Conservation (phyloP, 2,329 filamentous ascomycete genomes). For the Talaromyces sp. region DNA sequence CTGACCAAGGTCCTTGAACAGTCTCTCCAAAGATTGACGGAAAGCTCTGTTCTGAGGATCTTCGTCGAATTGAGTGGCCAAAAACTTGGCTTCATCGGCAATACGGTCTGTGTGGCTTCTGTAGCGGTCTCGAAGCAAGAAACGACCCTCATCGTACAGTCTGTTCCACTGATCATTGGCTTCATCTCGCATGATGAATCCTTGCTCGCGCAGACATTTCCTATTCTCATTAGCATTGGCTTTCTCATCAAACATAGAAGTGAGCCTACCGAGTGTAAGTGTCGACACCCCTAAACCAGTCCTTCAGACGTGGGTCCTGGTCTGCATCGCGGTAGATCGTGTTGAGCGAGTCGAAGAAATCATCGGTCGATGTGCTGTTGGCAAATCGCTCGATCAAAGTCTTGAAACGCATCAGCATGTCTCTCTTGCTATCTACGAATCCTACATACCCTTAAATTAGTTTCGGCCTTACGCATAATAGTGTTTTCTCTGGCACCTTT, state of each 20-base stretch:
- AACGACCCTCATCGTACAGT: slow-evolving; percentile 81
- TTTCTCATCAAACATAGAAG: too few species aligned
- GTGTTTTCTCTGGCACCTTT: slow-evolving; percentile 68
- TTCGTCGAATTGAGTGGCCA: slow-evolving; percentile 83
- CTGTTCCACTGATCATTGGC: slow-evolving; percentile 79
- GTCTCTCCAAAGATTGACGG: slow-evolving; percentile 69
- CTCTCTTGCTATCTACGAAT: slow-evolving; percentile 37
- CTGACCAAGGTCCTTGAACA: slow-evolving; percentile 87
- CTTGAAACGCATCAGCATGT: slow-evolving; percentile 57
- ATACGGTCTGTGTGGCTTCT: slow-evolving; percentile 80
- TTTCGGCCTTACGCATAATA: slow-evolving; percentile 68
- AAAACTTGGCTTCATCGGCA: slow-evolving; percentile 84
- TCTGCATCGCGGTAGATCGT: slow-evolving; percentile 86
- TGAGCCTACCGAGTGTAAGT: slow-evolving; percentile 61
- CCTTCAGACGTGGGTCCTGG: slow-evolving; percentile 76
- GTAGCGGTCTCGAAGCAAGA: slow-evolving; percentile 86
- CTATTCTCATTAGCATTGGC: slow-evolving; percentile 40
- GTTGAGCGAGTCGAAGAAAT: slow-evolving; percentile 80
- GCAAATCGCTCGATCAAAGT: slow-evolving; percentile 92
- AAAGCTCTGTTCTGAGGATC: slow-evolving; percentile 86
- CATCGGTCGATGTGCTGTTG: slow-evolving; percentile 85
- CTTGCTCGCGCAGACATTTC: slow-evolving; percentile 81
- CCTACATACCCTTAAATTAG: slow-evolving; percentile 68
- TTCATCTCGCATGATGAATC: slow-evolving; percentile 80
- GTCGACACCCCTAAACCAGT: slow-evolving; percentile 83